Conservation (phyloP, 2,329 filamentous ascomycete genomes). For the Lecanicillium sp. region DNA sequence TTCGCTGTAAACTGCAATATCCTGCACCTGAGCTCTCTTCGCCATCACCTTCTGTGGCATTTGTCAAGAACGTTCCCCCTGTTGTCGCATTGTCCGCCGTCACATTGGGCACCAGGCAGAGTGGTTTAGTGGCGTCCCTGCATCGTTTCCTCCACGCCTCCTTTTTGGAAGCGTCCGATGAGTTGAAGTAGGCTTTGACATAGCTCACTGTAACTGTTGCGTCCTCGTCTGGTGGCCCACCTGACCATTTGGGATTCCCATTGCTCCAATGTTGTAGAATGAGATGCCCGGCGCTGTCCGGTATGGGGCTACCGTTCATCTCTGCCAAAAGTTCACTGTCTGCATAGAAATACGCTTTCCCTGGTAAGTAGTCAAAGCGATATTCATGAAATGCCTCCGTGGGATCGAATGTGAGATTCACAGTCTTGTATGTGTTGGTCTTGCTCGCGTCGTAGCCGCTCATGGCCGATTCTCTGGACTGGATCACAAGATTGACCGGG, state of each 20-base stretch:
- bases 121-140: background rate
- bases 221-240: constrained; percentile 57
- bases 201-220: constrained; percentile 59
- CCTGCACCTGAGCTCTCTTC: background rate
- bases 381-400: constrained; percentile 65
- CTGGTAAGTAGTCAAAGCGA: constrained; percentile 64
- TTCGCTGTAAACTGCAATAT: too few species aligned
- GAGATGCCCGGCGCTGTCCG: constrained; percentile 54
- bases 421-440: constrained; percentile 49
- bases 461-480: constrained; percentile 51
- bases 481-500: constrained; percentile 67
- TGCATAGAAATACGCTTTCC: constrained; percentile 59
- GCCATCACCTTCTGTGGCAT: constrained; percentile 5
- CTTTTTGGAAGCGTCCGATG: constrained; percentile 37
- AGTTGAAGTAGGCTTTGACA: constrained; percentile 76
- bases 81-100: constrained; percentile 4
- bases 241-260: constrained; percentile 63
- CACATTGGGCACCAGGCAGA: constrained; percentile 6
- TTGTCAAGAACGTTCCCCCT: constrained; percentile 7
- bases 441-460: constrained; percentile 55
- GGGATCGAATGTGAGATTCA: constrained; percentile 59
- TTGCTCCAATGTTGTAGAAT: constrained; percentile 75
- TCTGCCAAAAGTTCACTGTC: constrained; percentile 51
- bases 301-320: constrained; percentile 51
- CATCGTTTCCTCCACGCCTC: constrained; percentile 24